These are phyloP conservation scores for Filosporella fistucella DNA, from an alignment of 495 filamentous ascomycete genomes.

Conservation along the genomic window DNA sequence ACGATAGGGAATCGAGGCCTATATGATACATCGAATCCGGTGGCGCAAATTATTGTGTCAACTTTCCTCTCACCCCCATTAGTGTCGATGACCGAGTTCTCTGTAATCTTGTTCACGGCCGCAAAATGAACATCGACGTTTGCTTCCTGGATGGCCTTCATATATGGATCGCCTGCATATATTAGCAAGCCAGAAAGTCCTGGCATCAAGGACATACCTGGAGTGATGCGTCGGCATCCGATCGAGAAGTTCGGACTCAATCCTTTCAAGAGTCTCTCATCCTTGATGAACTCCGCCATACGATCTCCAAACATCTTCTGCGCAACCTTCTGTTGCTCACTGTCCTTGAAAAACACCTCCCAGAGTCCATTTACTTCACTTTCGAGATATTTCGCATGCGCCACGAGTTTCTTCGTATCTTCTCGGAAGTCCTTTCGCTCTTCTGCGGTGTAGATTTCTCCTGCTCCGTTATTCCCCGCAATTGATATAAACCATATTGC, in stretches of 20 bases:
- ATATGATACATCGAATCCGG: slow-evolving; percentile 56
- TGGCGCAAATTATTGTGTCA: slow-evolving; percentile 63
- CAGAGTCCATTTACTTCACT: slow-evolving; percentile 33
- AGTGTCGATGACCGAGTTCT: slow-evolving; percentile 49
- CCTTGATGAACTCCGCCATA: slow-evolving; percentile 37
- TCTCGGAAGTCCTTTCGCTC: slow-evolving; percentile 27
- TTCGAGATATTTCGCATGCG: slow-evolving; percentile 35
- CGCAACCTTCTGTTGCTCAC: slow-evolving; percentile 25
- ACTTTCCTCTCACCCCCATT: slow-evolving; percentile 47
- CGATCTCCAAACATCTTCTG: slow-evolving; percentile 27
- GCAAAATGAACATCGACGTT: slow-evolving; percentile 58
- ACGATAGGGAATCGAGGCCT: slow-evolving; percentile 55
- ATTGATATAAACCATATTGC: slow-evolving; percentile 60
- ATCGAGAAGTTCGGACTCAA: slow-evolving; percentile 52
- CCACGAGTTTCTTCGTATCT: slow-evolving; percentile 27
- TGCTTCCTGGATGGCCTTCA: slow-evolving; percentile 57
- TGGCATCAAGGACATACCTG: slow-evolving; percentile 39
- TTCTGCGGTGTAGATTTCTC: slow-evolving; percentile 29
- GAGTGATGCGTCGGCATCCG: slow-evolving; percentile 64
- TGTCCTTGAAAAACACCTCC: slow-evolving; percentile 29
- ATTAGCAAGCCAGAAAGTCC: background rate
- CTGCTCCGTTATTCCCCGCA: slow-evolving; percentile 13
- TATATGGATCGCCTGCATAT: slow-evolving; percentile 35
- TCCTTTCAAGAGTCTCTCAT: slow-evolving; percentile 33
- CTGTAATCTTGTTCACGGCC: slow-evolving; percentile 55